phyloP scores from a whole-genome alignment of 2,329 filamentous ascomycete genomes.

The Colletotrichum sojae region DNA sequence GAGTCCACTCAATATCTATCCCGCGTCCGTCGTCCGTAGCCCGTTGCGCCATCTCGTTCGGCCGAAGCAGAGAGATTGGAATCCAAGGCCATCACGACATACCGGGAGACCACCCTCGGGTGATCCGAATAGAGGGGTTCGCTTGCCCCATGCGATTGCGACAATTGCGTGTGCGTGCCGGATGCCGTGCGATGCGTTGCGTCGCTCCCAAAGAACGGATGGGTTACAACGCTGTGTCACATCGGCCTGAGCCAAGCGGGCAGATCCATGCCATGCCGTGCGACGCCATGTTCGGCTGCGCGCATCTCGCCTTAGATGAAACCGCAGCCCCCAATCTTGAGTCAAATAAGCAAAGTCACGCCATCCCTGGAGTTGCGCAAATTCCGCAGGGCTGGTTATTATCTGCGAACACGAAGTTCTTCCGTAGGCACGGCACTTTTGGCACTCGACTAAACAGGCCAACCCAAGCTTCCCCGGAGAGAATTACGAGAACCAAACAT shows the following conservation, averaged over 20 bases:
- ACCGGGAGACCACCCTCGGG: neutral
- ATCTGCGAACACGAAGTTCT: neutral
- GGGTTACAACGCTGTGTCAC: slow-evolving; percentile 33
- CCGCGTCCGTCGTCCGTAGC: neutral
- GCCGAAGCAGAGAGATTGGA: neutral
- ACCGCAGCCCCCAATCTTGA: slow-evolving; percentile 32
- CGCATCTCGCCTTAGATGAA: slow-evolving; percentile 30
- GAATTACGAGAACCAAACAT: neutral
- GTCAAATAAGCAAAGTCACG: slow-evolving; percentile 26
- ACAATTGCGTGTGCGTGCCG: neutral
- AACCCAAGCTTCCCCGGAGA: neutral
- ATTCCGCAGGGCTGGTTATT: slow-evolving; percentile 22
- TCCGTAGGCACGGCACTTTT: neutral
- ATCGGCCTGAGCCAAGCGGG: slow-evolving; percentile 26
- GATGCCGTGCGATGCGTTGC: neutral
- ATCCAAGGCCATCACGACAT: neutral
- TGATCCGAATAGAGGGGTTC: slow-evolving; percentile 25
- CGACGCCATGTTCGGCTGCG: slow-evolving; percentile 9
- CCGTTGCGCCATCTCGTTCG: slow-evolving; percentile 4
- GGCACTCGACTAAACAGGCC: neutral
- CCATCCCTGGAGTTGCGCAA: slow-evolving; percentile 20
- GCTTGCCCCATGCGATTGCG: neutral
- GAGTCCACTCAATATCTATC: neutral
- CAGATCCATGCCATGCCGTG: slow-evolving; percentile 31
- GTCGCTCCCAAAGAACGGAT: neutral